Base-by-base conservation (phyloP, 176 grass and related monocot species). In the Oryza officinalis region DNA sequence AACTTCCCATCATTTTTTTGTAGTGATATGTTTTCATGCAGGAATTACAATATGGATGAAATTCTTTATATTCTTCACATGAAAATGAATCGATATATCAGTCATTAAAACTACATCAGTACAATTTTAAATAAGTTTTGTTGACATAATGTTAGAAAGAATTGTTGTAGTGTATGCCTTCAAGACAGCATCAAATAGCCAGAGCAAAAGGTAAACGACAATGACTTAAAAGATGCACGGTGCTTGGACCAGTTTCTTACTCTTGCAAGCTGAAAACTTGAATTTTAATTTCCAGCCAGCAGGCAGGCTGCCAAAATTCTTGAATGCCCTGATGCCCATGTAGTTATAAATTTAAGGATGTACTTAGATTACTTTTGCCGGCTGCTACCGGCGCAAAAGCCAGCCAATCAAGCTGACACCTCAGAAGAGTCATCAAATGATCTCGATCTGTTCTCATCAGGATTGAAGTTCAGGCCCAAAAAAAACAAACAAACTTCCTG, bases 361-460 rank as follows among this genome's bases (percentile, higher is more conserved):
- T 80, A 86, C 84, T 57, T 66, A 35, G 30, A 30, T 80, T 86
- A 30, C 84, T 57, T 70, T 64, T 86, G 66, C 74, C 67, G 52
- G 67, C 50, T 72, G 75, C 67, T 61, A 65, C 84, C 38, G 75
- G 25, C 67, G 65, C 84, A 66, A 27, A 57, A 57, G 77, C 59
- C 84, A 80, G 84, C 77, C 32, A 80, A 54, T 57, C 20, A 22
- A 85, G n/a, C 49, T 30, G 83, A 61, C 65, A 61, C 46, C 59
- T 10, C 52, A 57, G 18, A 22, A 57, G 20, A 20, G 17, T 57
- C 47, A 50, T 50, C 14, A 50, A 50, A 17, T 18, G 15, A 6
- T 50, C 13, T 17, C 15, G 47, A 17, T 18, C 13, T 17, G 47
- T 17, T 50, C 4, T 18, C 15, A 50, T 50, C 18, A 57, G 52